A percentile compares a stretch with the other conserved stretches of the same genome.
Conservation (phyloP, 495 filamentous ascomycete genomes). For the Oidiodendron maius region DNA sequence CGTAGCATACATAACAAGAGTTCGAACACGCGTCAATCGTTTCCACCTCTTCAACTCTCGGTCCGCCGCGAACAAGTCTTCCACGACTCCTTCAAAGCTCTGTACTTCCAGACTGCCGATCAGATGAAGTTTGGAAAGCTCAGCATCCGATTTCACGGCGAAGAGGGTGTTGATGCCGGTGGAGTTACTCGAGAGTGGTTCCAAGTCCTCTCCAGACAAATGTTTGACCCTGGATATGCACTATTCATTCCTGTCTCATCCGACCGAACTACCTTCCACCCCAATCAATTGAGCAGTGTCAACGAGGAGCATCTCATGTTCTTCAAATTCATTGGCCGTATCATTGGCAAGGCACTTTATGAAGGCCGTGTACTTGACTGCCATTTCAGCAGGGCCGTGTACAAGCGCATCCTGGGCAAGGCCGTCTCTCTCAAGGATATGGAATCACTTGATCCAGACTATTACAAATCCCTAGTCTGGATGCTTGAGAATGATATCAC, state of each 20-base stretch:
- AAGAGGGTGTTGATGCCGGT: constrained; percentile 96
- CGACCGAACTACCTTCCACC: constrained; percentile 98
- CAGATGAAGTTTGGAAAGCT: constrained; percentile 99
- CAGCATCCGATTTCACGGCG: constrained; percentile 93
- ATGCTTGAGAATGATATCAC: constrained; percentile 98
- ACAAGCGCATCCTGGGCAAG: constrained; percentile 93
- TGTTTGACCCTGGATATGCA: constrained; percentile 99
- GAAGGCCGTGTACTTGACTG: constrained; percentile 95
- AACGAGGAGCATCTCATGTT: constrained; percentile 95
- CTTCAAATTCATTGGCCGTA: constrained; percentile 99
- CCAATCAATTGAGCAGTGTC: constrained; percentile 85
- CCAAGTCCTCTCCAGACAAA: constrained; percentile 92
- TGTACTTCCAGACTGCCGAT: constrained; percentile 90
- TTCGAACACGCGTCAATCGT: constrained; percentile 46
- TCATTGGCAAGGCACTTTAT: constrained; percentile 98
- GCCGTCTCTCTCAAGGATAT: constrained; percentile 97
- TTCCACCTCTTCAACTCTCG: constrained; percentile 74
- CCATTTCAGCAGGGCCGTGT: constrained; percentile 97
- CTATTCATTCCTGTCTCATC: constrained; percentile 94
- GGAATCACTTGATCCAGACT: constrained; percentile 97
- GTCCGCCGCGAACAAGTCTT: constrained; percentile 95
- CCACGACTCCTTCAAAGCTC: constrained; percentile 92
- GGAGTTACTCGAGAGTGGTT: constrained; percentile 99
- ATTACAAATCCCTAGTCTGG: constrained; percentile 99
- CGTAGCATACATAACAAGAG: constrained; percentile 79